Conservation (phyloP, 1,284 basidiomycete species). For the Trametes pubescens region DNA sequence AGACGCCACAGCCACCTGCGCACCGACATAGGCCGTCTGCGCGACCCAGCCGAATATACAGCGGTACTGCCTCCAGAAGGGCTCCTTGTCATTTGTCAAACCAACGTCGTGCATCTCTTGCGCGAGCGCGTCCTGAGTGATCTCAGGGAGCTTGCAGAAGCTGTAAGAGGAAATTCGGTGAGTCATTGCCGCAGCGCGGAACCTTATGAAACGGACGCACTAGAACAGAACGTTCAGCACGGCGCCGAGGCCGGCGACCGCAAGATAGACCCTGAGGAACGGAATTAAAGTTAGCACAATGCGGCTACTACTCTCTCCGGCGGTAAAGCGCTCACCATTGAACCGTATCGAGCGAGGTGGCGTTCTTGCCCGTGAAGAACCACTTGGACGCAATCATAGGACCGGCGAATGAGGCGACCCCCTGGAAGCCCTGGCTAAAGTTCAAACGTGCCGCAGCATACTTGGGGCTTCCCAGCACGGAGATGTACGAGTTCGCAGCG, state of each 20-base stretch:
- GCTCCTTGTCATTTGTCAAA: constrained; percentile 53
- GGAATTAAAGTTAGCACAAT: constrained; percentile 8
- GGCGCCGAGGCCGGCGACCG: constrained; percentile 72
- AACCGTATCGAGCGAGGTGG: constrained; percentile 69
- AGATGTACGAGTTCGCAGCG: constrained; percentile 84
- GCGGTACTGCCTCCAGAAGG: constrained; percentile 78
- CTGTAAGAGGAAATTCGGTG: constrained; percentile 41
- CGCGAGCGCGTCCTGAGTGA: constrained; percentile 70
- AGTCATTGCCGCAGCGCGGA: not conserved
- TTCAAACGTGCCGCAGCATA: constrained; percentile 83
- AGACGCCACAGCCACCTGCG: constrained; percentile 77
- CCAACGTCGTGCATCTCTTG: constrained; percentile 57
- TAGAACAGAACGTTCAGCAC: constrained; percentile 74
- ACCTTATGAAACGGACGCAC: constrained; percentile 45
- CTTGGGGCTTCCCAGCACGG: constrained; percentile 70
- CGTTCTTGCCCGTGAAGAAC: constrained; percentile 76
- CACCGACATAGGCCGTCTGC: constrained; percentile 78
- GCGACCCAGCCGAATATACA: constrained; percentile 76
- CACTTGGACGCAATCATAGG: constrained; percentile 81
- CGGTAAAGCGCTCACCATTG: constrained; percentile 62
- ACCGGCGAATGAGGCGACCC: constrained; percentile 80
- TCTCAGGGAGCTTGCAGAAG: constrained; percentile 79
- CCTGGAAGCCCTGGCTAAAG: constrained; percentile 86
- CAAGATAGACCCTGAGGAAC: constrained; percentile 73
- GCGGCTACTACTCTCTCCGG: not conserved